A percentile compares a stretch with the other conserved stretches of the same genome.
Evolutionary conservation across 1,139 yeast species (phyloP).

Genomic region (Sugiyamaella paludigena): DNA sequence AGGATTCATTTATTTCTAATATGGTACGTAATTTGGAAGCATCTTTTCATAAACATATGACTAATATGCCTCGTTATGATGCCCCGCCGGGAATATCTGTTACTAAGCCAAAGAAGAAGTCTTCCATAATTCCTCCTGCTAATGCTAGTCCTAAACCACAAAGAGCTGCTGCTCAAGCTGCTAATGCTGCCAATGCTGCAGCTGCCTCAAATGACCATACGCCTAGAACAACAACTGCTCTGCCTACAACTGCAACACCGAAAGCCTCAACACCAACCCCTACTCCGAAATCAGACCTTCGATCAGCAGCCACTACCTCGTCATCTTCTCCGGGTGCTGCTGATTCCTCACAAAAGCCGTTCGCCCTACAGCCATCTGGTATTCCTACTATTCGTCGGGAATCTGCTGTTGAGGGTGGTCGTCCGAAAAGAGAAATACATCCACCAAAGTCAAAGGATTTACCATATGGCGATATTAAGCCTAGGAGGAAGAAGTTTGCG

Average conservation of each 20-base stretch:
- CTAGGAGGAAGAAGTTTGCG: conserved; percentile 87
- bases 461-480: conserved; percentile 75
- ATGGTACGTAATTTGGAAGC: conserved; percentile 92
- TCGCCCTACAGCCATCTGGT: conserved; percentile 45
- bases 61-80: conserved; percentile 84
- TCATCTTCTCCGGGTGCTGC: conserved; percentile 15
- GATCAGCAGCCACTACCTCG: conserved; percentile 14
- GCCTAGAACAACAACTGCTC: conserved; percentile 10
- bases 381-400: conserved; percentile 63
- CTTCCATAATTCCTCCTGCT: conserved; percentile 30
- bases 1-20: conserved; percentile 73
- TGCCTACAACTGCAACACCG: conserved; percentile 12
- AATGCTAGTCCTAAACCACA: conserved; percentile 29
- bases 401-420: conserved; percentile 55
- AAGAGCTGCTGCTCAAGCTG: conserved; percentile 31
- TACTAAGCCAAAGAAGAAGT: conserved; percentile 30
- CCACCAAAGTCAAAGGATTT: conserved; percentile 95
- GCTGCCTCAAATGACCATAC: conserved; percentile 4
- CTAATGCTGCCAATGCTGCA: conserved; percentile 20
- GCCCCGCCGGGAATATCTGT: conserved; percentile 43
- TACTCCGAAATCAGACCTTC: conserved; percentile 14
- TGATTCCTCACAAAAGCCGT: conserved; percentile 31
- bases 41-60: conserved; percentile 88
- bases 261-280: conserved; percentile 22
- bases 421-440: conserved; percentile 94